A percentile compares a stretch with the other conserved stretches of the same genome.
Conservation (phyloP, 495 filamentous ascomycete genomes). For the Bryoglossum gracile region DNA sequence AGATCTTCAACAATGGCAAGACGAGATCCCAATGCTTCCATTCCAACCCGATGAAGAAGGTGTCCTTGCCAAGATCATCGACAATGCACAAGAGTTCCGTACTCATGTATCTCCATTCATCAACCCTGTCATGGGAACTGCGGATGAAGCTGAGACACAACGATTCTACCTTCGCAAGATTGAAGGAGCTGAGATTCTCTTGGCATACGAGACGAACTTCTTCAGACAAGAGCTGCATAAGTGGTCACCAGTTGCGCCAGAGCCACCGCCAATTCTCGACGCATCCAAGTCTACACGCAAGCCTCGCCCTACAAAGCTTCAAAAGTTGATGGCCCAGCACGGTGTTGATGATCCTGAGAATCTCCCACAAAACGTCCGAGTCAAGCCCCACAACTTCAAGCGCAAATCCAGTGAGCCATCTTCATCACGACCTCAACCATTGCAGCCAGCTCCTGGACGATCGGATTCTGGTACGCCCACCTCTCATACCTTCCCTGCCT, state of each 20-base stretch:
- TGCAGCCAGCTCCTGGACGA: constrained; percentile 27
- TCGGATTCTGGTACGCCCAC: constrained; percentile 26
- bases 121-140: constrained; percentile 70
- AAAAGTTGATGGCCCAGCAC: constrained; percentile 85
- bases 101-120: constrained; percentile 73
- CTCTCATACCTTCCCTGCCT: constrained; percentile 20
- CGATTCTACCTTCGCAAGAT: constrained; percentile 99
- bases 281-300: constrained; percentile 91
- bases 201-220: constrained; percentile 92
- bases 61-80: constrained; percentile 72
- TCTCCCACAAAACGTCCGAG: constrained; percentile 69
- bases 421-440: constrained; percentile 18
- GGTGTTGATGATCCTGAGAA: constrained; percentile 84
- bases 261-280: constrained; percentile 75
- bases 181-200: constrained; percentile 90
- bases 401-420: constrained; percentile 41
- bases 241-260: constrained; percentile 87
- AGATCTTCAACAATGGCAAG: constrained; percentile 80
- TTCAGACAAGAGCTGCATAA: constrained; percentile 94
- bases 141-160: constrained; percentile 78
- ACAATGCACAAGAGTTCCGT: constrained; percentile 76
- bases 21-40: constrained; percentile 72
- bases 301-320: constrained; percentile 92
- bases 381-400: constrained; percentile 61
- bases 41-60: constrained; percentile 97